Evolutionary conservation across 805 yeast genomes (phyloP), one percentile per base, ranked within the genome.

Genomic region (Wickerhamiella cacticola): DNA sequence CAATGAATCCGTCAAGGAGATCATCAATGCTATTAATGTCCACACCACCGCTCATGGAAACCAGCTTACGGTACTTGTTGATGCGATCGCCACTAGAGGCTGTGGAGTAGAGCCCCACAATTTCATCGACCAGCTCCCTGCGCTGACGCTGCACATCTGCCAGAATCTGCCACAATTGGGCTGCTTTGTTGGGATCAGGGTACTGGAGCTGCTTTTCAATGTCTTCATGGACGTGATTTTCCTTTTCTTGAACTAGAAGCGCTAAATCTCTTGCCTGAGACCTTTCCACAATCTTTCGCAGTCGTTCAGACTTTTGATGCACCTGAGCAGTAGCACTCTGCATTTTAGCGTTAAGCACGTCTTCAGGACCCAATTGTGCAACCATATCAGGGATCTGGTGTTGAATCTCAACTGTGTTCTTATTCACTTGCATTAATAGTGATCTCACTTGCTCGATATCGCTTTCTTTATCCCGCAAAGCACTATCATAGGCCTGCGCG

Each of bases 21-120:
- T 83, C 81, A 55, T 81, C 85, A 50, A 89, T 80, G 51, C 82
- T 92, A 51, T 84, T 94, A 18, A 79, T 72, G 44, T 79, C 76
- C 48, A 86, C 71, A 2, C 85, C 94, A 60, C 94, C 82, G 42
- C 85, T 75, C 41, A 78, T 67, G 21, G 89, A 75, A 38, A 92
- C 79, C 52, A 89, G 69, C 57, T 78, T 78, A 53, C 94, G 72
- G 67, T 89, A 82, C 60, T 85, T 86, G 57, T 77, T 74, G 76
- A 84, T 80, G 61, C 79, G 81, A 25, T 67, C 68, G 12, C 73
- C 68, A 43, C 62, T 71, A 18, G 69, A 69, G 0, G 73, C 67
- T 34, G 71, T 63, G 23, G 74, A 72, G 56, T 68, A 68, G 38
- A 69, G 57, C 48, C 72, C 68, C 7, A 48, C 43, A 16, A 46